Evolutionary conservation across 148 eudicot species (phyloP).

Genomic region (Hydrangea macrophylla): DNA sequence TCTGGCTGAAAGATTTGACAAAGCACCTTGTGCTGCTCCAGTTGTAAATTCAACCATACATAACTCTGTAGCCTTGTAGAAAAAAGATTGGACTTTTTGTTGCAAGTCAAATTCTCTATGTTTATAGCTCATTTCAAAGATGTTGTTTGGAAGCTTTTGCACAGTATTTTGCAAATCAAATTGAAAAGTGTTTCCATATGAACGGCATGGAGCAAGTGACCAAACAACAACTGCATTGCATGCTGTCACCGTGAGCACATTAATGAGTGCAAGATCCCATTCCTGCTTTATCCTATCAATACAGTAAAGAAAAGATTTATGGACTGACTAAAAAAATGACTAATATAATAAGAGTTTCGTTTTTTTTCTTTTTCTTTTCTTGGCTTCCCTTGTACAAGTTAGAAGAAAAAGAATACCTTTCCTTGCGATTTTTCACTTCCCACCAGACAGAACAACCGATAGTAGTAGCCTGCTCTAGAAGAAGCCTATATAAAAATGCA

Average conservation of each 20-base stretch:
- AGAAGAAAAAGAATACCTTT: too few relatives aligned
- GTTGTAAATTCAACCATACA: conserved; percentile 72
- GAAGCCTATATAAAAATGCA: too few relatives aligned
- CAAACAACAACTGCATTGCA: too few relatives aligned
- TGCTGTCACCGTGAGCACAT: too few relatives aligned
- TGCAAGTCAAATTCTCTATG: conserved; percentile 87
- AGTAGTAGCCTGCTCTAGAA: too few relatives aligned
- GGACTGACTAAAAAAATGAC: background rate
- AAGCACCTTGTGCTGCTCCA: conserved; percentile 81
- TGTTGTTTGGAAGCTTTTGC: conserved; percentile 90
- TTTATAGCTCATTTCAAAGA: too few relatives aligned
- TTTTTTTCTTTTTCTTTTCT: conserved; percentile 62
- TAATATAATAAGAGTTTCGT: background rate
- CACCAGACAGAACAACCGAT: too few relatives aligned
- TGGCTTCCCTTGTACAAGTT: too few relatives aligned
- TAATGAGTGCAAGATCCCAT: too few relatives aligned
- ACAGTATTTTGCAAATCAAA: conserved; percentile 84
- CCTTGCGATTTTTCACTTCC: too few relatives aligned
- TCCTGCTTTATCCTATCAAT: too few relatives aligned
- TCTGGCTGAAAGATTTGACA: conserved; percentile 58
- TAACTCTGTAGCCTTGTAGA: conserved; percentile 94
- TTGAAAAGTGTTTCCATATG: conserved; percentile 86
- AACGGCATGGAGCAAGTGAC: conserved; percentile 96
- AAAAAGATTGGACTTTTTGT: conserved; percentile 79
- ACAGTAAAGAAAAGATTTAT: conserved; percentile 1